Evolutionary conservation across 345 rosid species (phyloP).

Genomic region (Salix udensis): DNA sequence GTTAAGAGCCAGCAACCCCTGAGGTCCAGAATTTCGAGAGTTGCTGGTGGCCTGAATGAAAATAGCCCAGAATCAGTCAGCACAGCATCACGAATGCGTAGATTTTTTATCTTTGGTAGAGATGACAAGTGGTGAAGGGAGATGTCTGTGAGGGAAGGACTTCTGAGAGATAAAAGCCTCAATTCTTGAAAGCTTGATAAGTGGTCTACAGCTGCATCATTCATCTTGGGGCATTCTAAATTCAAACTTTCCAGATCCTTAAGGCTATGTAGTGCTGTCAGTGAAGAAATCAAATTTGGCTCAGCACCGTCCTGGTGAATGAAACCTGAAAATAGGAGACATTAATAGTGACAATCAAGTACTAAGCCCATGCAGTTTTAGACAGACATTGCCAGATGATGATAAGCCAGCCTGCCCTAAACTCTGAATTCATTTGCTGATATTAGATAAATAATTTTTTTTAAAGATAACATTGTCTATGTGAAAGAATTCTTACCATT

Average conservation of each 20-base stretch:
- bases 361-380: background rate
- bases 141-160: slow-evolving; percentile 62
- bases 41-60: slow-evolving; percentile 49
- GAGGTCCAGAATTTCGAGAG: slow-evolving; percentile 58
- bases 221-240: slow-evolving; percentile 61
- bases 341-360: background rate
- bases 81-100: slow-evolving; percentile 59
- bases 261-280: slow-evolving; percentile 50
- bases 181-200: slow-evolving; percentile 45
- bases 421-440: background rate
- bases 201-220: slow-evolving; percentile 53
- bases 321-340: slow-evolving; percentile 49
- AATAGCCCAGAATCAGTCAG: slow-evolving; percentile 61
- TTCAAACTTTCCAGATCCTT: slow-evolving; percentile 49
- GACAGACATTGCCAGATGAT: background rate
- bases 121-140: slow-evolving; percentile 53
- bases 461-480: background rate
- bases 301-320: slow-evolving; percentile 33
- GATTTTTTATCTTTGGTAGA: slow-evolving; percentile 51
- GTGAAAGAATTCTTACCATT: slow-evolving; percentile 44
- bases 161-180: slow-evolving; percentile 52
- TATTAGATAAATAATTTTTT: too few species aligned
- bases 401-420: background rate
- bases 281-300: slow-evolving; percentile 31
- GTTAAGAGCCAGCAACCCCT: slow-evolving; percentile 91